Percentiles rank a stretch among this genome's conserved stretches.
These are phyloP conservation scores for Beta corolliflora DNA, from an alignment of 179 eudicot species.

Conservation along the genomic window DNA sequence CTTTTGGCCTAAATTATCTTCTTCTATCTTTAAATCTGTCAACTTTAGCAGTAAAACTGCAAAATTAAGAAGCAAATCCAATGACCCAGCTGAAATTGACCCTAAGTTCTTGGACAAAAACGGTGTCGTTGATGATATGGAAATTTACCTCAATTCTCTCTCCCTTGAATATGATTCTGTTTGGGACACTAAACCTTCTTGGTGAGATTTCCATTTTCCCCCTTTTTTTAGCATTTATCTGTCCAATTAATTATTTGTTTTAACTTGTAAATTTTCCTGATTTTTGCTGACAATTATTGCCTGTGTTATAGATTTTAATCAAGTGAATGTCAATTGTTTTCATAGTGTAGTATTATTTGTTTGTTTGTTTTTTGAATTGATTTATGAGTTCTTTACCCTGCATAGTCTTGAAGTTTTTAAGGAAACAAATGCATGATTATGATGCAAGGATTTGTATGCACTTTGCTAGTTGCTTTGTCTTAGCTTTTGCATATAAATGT, in stretches of 20 bases:
- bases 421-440: too few relatives aligned
- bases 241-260: too few relatives aligned
- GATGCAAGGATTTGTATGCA: too few relatives aligned
- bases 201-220: slow-evolving; percentile 42
- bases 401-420: too few relatives aligned
- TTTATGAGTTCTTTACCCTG: not conserved
- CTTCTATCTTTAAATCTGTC: slow-evolving; percentile 13
- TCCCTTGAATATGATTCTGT: slow-evolving; percentile 97
- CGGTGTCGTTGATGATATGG: slow-evolving; percentile 77
- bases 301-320: not conserved
- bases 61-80: slow-evolving; percentile 39
- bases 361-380: not conserved
- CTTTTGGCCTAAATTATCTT: slow-evolving; percentile 24
- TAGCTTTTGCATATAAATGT: not conserved
- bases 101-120: slow-evolving; percentile 56
- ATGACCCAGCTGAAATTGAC: slow-evolving; percentile 32
- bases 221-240: not conserved
- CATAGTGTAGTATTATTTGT: not conserved
- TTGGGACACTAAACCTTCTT: slow-evolving; percentile 97
- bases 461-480: not conserved
- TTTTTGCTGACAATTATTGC: not conserved
- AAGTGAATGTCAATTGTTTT: not conserved
- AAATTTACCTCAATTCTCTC: slow-evolving; percentile 71
- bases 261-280: not conserved
- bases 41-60: slow-evolving; percentile 20